Conservation (phyloP, 1,284 basidiomycete species). For the Neolentinus lepideus region DNA sequence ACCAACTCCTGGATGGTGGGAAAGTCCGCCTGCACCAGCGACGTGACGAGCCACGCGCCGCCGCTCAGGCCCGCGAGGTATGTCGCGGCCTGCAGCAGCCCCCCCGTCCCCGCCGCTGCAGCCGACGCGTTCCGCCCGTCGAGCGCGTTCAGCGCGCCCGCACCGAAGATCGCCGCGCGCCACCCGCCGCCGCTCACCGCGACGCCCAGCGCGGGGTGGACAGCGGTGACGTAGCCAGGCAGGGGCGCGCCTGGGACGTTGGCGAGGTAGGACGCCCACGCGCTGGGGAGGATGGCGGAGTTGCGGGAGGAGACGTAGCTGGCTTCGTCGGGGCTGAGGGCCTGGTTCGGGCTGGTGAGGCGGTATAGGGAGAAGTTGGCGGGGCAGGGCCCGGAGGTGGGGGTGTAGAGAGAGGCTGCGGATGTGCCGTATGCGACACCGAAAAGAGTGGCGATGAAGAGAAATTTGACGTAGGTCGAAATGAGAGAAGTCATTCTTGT, state of each 20-base stretch:
- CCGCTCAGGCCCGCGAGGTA: slow-evolving; percentile 61
- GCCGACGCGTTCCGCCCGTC: slow-evolving; percentile 52
- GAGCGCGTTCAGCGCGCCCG: slow-evolving; percentile 47
- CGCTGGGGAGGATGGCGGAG: slow-evolving; percentile 16
- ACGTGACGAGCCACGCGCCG: slow-evolving; percentile 59
- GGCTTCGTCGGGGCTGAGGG: slow-evolving; percentile 17
- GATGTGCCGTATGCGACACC: not conserved
- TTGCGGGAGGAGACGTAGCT: slow-evolving; percentile 17
- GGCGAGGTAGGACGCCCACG: slow-evolving; percentile 21
- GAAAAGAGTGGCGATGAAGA: not conserved
- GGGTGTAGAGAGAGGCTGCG: not conserved
- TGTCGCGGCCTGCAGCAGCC: slow-evolving; percentile 54
- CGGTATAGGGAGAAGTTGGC: not conserved
- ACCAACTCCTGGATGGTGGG: slow-evolving; percentile 45
- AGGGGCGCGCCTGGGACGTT: slow-evolving; percentile 23
- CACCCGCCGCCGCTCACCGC: slow-evolving; percentile 55
- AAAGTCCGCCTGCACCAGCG: slow-evolving; percentile 51
- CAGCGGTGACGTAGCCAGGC: slow-evolving; percentile 15
- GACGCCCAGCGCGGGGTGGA: slow-evolving; percentile 47
- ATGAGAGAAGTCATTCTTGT: not conserved
- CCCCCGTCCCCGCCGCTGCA: slow-evolving; percentile 50
- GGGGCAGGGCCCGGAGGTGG: not conserved
- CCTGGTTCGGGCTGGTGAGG: slow-evolving; percentile 7
- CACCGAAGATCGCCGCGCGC: slow-evolving; percentile 53
- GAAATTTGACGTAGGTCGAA: not conserved